Evolutionary conservation across 2,329 filamentous ascomycete species (phyloP).

Genomic region (Paraphoma sp.): DNA sequence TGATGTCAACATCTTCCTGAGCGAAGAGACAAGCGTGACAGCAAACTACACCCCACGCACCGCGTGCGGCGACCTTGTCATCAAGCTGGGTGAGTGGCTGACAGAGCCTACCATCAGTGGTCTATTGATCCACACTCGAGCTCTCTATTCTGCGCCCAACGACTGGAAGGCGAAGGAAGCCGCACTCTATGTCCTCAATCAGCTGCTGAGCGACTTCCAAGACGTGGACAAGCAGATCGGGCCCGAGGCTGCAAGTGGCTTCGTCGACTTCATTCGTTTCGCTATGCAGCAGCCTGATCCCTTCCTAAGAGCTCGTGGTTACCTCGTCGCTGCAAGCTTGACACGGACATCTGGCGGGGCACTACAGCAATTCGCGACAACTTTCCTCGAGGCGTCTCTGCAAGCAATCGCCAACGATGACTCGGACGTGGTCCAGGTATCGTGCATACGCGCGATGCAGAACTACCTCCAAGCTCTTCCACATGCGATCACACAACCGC

Average conservation of each 20-base stretch:
- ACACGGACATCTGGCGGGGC: slow-evolving; percentile 69
- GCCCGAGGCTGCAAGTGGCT: slow-evolving; percentile 72
- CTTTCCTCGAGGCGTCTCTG: slow-evolving; percentile 75
- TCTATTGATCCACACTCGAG: slow-evolving; percentile 77
- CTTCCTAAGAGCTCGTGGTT: slow-evolving; percentile 85
- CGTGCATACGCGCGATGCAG: slow-evolving; percentile 87
- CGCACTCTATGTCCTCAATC: slow-evolving; percentile 82
- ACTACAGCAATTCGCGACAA: slow-evolving; percentile 62
- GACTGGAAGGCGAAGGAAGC: slow-evolving; percentile 78
- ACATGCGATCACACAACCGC: slow-evolving; percentile 56
- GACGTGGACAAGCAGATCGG: slow-evolving; percentile 78
- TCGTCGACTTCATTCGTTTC: slow-evolving; percentile 80
- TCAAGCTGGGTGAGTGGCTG: slow-evolving; percentile 93
- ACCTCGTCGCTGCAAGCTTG: slow-evolving; percentile 82
- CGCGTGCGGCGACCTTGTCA: slow-evolving; percentile 87
- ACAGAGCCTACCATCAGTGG: slow-evolving; percentile 77
- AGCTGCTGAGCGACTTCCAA: slow-evolving; percentile 81
- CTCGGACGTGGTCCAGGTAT: slow-evolving; percentile 88
- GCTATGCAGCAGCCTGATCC: slow-evolving; percentile 75
- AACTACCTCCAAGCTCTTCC: slow-evolving; percentile 65
- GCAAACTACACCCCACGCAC: slow-evolving; percentile 96
- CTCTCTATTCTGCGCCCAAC: slow-evolving; percentile 66
- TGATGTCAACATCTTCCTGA: slow-evolving; percentile 92
- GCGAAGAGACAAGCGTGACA: slow-evolving; percentile 92
- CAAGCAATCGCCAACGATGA: slow-evolving; percentile 76